These are phyloP conservation scores for Ogataea methylovora DNA, from an alignment of 805 yeast genomes.

Conservation along the genomic window DNA sequence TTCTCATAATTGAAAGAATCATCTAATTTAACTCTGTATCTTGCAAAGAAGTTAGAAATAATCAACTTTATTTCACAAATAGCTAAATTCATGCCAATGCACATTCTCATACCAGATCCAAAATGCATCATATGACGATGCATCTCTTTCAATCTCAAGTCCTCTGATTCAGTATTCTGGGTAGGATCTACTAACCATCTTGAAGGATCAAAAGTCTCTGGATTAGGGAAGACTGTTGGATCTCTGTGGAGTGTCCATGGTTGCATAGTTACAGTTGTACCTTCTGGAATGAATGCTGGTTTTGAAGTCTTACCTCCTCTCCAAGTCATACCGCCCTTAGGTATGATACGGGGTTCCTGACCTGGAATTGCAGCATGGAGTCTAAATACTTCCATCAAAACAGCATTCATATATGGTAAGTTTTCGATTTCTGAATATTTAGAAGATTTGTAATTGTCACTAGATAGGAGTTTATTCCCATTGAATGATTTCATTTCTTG, in stretches of 20 bases:
- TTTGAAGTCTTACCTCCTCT: slow-evolving; percentile 19
- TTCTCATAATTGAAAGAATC: slow-evolving; percentile 18
- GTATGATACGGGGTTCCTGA: slow-evolving; percentile 55
- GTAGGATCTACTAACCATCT: slow-evolving; percentile 45
- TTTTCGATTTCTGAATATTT: slow-evolving; percentile 37
- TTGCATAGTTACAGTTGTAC: slow-evolving; percentile 53
- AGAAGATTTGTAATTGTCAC: slow-evolving; percentile 15
- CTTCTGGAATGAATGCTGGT: slow-evolving; percentile 35
- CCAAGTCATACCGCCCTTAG: slow-evolving; percentile 21
- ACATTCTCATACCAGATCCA: slow-evolving; percentile 70
- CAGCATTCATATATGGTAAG: slow-evolving; percentile 52
- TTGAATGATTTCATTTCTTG: slow-evolving; percentile 31
- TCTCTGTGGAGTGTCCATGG: slow-evolving; percentile 61
- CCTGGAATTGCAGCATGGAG: slow-evolving; percentile 71
- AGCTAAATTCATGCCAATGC: slow-evolving; percentile 66
- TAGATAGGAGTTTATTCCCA: slow-evolving; percentile 13
- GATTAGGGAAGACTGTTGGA: slow-evolving; percentile 39
- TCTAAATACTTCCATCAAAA: slow-evolving; percentile 53
- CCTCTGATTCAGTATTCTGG: slow-evolving; percentile 18
- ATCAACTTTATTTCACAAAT: slow-evolving; percentile 56
- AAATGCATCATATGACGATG: slow-evolving; percentile 54
- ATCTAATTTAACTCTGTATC: slow-evolving; percentile 23
- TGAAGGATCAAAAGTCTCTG: slow-evolving; percentile 40
- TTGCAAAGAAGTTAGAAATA: slow-evolving; percentile 45
- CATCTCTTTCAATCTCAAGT: slow-evolving; percentile 34